These are phyloP conservation scores for Venturia effusa DNA, from an alignment of 2,329 filamentous ascomycete species.

Conservation along the genomic window DNA sequence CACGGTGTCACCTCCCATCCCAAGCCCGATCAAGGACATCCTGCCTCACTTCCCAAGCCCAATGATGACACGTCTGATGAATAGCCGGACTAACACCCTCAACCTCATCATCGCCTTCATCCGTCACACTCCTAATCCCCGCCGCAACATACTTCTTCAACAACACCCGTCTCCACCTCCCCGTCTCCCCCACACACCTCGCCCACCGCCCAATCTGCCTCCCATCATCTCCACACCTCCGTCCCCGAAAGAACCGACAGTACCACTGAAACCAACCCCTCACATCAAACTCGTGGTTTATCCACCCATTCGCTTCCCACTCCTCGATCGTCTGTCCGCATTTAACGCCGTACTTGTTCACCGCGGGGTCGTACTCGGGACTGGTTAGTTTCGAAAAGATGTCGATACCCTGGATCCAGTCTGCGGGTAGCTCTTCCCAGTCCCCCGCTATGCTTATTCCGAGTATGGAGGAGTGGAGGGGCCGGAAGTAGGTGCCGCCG, in stretches of 20 bases:
- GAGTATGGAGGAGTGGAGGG: conserved; percentile 34
- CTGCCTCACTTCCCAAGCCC: conserved; percentile 43
- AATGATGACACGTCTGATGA: conserved; percentile 47
- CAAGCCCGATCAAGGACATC: conserved; percentile 39
- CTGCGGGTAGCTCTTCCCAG: conserved; percentile 34
- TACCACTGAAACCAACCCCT: conserved; percentile 50
- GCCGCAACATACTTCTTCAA: conserved; percentile 40
- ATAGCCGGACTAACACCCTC: conserved; percentile 40
- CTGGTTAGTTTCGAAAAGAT: conserved; percentile 30
- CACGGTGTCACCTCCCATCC: conserved; percentile 17
- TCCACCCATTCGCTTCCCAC: conserved; percentile 47
- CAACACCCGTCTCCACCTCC: conserved; percentile 39
- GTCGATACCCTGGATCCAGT: conserved; percentile 34
- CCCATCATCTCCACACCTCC: conserved; percentile 40
- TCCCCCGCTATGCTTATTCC: conserved; percentile 33
- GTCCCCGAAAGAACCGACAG: conserved; percentile 39
- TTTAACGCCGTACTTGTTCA: conserved; percentile 43
- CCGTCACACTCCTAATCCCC: conserved; percentile 39
- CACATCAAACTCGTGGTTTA: conserved; percentile 41
- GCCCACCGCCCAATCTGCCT: conserved; percentile 42
- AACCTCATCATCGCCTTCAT: conserved; percentile 30
- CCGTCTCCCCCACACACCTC: conserved; percentile 41
- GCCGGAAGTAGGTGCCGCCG: conserved; percentile 42
- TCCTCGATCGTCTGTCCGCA: conserved; percentile 45
- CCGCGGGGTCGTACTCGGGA: conserved; percentile 32